A percentile compares a stretch with the other conserved stretches of the same genome.
These are phyloP conservation scores for Gaultheria prostrata DNA, from an alignment of 148 eudicot genomes.

Conservation along the genomic window DNA sequence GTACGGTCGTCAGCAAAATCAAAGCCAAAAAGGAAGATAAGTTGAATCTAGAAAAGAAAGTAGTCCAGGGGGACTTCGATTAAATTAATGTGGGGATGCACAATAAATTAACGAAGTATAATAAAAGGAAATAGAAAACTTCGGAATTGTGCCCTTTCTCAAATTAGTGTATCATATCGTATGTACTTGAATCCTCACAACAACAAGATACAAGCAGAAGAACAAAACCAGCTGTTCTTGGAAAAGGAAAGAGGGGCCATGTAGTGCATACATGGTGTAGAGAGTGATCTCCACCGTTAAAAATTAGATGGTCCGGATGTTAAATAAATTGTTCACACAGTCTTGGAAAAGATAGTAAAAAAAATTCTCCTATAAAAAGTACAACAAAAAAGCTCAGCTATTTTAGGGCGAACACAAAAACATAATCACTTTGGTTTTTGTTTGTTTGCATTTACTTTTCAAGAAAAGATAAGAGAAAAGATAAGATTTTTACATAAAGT, in stretches of 20 bases:
- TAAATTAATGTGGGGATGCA: too few relatives aligned
- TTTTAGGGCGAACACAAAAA: background rate
- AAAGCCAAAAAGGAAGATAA: background rate
- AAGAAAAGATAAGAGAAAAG: background rate
- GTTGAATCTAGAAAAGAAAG: too few relatives aligned
- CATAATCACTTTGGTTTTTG: background rate
- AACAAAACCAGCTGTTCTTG: background rate
- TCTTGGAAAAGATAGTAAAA: too few relatives aligned
- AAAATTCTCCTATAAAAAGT: too few relatives aligned
- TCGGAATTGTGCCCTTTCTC: too few relatives aligned
- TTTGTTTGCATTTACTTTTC: background rate
- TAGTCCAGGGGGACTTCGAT: too few relatives aligned
- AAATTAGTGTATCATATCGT: background rate
- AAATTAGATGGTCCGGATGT: too few relatives aligned
- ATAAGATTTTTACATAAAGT: conserved; percentile 1
- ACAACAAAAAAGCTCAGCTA: background rate
- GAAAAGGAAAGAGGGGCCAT: too few relatives aligned
- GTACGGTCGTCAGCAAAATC: background rate
- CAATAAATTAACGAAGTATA: too few relatives aligned
- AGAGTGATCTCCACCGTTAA: too few relatives aligned
- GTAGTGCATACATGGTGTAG: too few relatives aligned
- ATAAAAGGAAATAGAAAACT: too few relatives aligned
- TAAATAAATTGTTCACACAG: background rate
- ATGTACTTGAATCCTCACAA: background rate
- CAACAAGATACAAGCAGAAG: background rate